A percentile compares a stretch with the other conserved stretches of the same genome.
Evolutionary conservation across 495 filamentous ascomycete species (phyloP).

Genomic region (Parathielavia appendiculata): DNA sequence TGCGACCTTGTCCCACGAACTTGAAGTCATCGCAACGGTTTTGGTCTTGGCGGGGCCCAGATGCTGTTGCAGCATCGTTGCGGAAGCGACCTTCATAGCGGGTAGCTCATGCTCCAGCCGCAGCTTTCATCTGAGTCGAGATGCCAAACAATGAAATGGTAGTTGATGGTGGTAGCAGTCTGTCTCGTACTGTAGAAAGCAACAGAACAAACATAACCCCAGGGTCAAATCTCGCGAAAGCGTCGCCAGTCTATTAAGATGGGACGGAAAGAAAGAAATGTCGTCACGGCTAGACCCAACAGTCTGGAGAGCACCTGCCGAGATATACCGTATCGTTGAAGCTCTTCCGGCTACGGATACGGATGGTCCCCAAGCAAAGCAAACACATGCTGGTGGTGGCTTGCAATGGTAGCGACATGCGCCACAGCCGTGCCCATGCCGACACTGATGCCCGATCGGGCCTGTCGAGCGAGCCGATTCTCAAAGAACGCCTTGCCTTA

Average conservation of each 20-base stretch:
- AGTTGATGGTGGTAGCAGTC: too few relatives aligned
- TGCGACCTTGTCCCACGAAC: not conserved
- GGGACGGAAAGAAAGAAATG: too few relatives aligned
- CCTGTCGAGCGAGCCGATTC: not conserved
- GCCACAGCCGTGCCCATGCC: not conserved
- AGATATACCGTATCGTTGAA: not conserved
- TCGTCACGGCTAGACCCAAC: too few relatives aligned
- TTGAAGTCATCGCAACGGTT: not conserved
- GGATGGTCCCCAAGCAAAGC: too few relatives aligned
- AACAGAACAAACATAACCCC: too few relatives aligned
- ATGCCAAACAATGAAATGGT: too few relatives aligned
- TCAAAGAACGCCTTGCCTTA: conserved; percentile 4
- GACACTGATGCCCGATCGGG: not conserved
- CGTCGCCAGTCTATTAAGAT: too few relatives aligned
- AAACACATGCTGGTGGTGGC: not conserved
- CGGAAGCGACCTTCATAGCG: too few relatives aligned
- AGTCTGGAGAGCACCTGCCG: too few relatives aligned
- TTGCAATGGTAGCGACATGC: not conserved
- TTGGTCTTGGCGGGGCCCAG: not conserved
- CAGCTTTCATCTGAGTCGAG: too few relatives aligned
- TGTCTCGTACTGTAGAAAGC: too few relatives aligned
- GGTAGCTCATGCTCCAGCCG: not conserved
- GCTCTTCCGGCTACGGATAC: not conserved
- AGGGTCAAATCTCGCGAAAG: too few relatives aligned
- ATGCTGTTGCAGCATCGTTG: not conserved